Conservation (phyloP, 768 basidiomycete species). For the Hemileccinum rubropunctum region DNA sequence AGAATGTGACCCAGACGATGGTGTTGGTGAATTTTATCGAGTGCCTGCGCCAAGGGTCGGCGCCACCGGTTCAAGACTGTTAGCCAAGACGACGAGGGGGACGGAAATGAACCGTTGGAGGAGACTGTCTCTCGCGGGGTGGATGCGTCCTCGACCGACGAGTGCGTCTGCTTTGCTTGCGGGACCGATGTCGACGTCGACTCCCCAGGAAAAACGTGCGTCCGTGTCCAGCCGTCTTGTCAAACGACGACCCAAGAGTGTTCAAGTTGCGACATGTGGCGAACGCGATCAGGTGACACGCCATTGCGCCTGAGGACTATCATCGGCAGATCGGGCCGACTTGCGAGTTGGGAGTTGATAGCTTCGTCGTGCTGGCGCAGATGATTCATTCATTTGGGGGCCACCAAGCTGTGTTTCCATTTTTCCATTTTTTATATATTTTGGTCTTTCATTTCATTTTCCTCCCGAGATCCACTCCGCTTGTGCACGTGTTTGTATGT, state of each 20-base stretch:
- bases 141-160: not conserved
- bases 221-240: conserved; percentile 2
- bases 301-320: not conserved
- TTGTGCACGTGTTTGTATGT: not conserved
- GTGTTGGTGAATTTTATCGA: not conserved
- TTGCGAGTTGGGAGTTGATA: too few species aligned
- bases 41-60: conserved; percentile 9
- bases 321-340: conserved; percentile 1
- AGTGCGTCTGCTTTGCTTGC: not conserved
- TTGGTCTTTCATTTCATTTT: not conserved
- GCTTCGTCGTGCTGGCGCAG: not conserved
- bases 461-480: not conserved
- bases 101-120: not conserved
- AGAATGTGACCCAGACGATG: not conserved
- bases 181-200: conserved; percentile 6
- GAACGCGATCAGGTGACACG: not conserved
- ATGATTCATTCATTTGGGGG: not conserved
- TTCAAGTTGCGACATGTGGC: not conserved
- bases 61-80: conserved; percentile 9
- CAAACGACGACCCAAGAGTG: conserved; percentile 10
- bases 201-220: not conserved
- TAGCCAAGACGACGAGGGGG: not conserved
- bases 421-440: not conserved
- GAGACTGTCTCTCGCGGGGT: not conserved
- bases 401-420: conserved; percentile 8